Evolutionary conservation across 2,329 filamentous ascomycete genomes (phyloP), one percentile per base, ranked within the genome.

Genomic region (Pseudopyricularia javanii): DNA sequence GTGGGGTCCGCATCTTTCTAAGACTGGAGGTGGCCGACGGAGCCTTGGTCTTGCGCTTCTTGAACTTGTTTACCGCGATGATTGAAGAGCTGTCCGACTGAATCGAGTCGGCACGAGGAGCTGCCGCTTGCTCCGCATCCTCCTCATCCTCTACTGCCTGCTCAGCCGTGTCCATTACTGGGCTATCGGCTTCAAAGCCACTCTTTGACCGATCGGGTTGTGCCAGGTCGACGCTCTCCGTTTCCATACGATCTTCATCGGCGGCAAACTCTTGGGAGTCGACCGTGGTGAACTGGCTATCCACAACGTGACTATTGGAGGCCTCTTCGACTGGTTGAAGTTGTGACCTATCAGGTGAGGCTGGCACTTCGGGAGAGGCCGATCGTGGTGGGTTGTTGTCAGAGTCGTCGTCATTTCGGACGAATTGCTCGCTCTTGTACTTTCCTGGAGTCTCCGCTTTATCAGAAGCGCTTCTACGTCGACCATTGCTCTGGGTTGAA

Each of bases 231-330:
- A 34, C 49, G 51, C 54, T 57, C 15, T 51, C 51, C 2, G 47
- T 45, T 30, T 52, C 53, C 17, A 34, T 47, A 45, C 50, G 43
- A 69, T 64, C 57, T 2, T 48, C 56, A 2, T 51, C 54, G 24
- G 47, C 54, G 7, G 58, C 55, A 7, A 35, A 58, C n/a, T 59
- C 56, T 3, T 43, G 22, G 28, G 37, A 34, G 4, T 50, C 63
- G 5, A 60, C 60, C 17, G 11, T 15, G 26, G 8, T 24, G 28
- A n/a, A 9, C 24, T 47, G 17, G 28, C 40, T 26, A 15, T 34
- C 40, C 4, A 34, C 37, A 14, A 47, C 35, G 7, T 20, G 12
- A 12, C 34, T 20, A 34, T n/a, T 51, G 20, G 50, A 12, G 4
- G 28, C 24, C 14, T 40, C 50, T 11, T 8, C 20, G 32, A n/a